Base-by-base conservation (phyloP, 306 rosid genomes). In the peach (Prunus persica) region DNA sequence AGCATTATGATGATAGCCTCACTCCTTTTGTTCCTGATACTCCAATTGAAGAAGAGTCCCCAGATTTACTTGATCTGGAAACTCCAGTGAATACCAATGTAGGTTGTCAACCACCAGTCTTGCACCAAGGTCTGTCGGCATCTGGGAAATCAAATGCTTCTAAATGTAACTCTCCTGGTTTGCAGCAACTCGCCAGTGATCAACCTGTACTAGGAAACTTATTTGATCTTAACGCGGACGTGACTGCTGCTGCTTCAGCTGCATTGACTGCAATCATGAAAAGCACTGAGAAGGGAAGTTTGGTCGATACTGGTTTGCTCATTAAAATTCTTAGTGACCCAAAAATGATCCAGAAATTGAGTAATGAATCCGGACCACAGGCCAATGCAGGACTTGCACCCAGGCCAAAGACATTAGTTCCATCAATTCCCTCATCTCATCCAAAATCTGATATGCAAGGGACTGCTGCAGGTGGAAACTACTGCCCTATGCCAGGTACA, bases 271-370 rank as follows among this genome's bases (percentile, higher is more conserved):
- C 91, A 74, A 34, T 86, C 65, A 54, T 66, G 80, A 82, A 78
- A 65, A 82, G 79, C 68, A 84, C 65, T 10, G 88, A 93, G 76
- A 84, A 82, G 73, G 91, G 87, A 30, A 80, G 80, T 82, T 4
- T 70, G 80, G 85, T 93, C 11, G 94, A 90, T 67, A 83, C 86
- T 5, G 84, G 88, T 71, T 73, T 87, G 56, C 95, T 93, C 51
- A 74, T 89, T 65, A 82, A 77, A 67, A 83, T 93, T 66, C 77
- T 89, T 28, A 85, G 78, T 19, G 93, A 93, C 75, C 91, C 93
- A 25, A 81, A 82, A 79, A 71, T 89, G 88, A 84, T 90, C 70
- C 84, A 73, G 79, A 88, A 84, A 63, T 82, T 93, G 84, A 67
- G 73, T 58, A 72, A 67, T 11, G 74, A 16, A 45, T 30, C 79